These are phyloP conservation scores for Diaporthe sp. DNA, from an alignment of 2,329 filamentous ascomycete species.

Conservation along the genomic window DNA sequence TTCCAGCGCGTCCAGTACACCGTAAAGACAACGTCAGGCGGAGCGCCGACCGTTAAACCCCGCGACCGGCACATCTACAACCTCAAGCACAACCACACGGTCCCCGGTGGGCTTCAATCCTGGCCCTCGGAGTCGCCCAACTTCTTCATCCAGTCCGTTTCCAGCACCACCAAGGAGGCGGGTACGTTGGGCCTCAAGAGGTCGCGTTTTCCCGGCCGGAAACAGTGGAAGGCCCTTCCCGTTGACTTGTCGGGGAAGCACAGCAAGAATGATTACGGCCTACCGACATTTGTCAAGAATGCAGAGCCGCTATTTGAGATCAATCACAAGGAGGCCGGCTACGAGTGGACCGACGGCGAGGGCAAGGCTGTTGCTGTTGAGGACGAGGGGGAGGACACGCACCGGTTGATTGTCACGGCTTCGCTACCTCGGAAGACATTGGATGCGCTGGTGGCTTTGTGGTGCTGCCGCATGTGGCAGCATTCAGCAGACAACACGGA, in stretches of 20 bases:
- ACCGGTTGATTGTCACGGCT: slow-evolving; percentile 30
- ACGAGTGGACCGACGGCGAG: not conserved
- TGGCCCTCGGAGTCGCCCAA: slow-evolving; percentile 38
- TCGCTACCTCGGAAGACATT: slow-evolving; percentile 26
- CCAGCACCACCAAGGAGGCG: slow-evolving; percentile 13
- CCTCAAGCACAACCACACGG: slow-evolving; percentile 35
- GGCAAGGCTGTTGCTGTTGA: slow-evolving; percentile 30
- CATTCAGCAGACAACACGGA: slow-evolving; percentile 28
- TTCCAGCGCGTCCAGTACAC: slow-evolving; percentile 40
- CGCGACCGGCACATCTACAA: slow-evolving; percentile 39
- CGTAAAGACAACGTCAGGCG: slow-evolving; percentile 34
- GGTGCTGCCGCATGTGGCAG: slow-evolving; percentile 34
- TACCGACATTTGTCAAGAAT: slow-evolving; percentile 27
- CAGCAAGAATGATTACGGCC: slow-evolving; percentile 7
- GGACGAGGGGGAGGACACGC: not conserved
- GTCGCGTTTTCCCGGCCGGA: slow-evolving; percentile 13
- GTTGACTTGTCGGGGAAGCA: slow-evolving; percentile 31
- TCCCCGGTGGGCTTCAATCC: not conserved
- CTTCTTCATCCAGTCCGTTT: slow-evolving; percentile 38
- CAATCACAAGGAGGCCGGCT: not conserved
- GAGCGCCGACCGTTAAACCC: slow-evolving; percentile 34
- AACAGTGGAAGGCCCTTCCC: slow-evolving; percentile 33
- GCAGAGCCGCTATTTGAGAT: slow-evolving; percentile 30
- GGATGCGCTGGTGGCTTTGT: slow-evolving; percentile 35
- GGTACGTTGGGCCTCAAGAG: slow-evolving; percentile 35